phyloP scores from a whole-genome alignment of 2,329 filamentous ascomycete genomes.

The Aspergillus sp. region DNA sequence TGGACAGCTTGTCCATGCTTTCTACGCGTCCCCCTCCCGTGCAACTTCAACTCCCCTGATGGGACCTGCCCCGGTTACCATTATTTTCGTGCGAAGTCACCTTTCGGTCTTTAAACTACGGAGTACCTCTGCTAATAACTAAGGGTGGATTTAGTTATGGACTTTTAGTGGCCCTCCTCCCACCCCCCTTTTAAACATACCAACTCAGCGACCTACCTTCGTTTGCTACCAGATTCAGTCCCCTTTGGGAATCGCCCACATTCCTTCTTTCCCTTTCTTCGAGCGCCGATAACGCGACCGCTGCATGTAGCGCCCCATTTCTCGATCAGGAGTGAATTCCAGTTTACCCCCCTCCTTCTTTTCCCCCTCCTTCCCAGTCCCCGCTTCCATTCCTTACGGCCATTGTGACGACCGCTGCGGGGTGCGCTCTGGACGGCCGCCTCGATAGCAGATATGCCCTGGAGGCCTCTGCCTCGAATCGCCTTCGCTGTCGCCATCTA shows the following conservation, averaged over 20 bases:
- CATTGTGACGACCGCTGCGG: slow-evolving; percentile 23
- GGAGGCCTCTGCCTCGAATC: slow-evolving; percentile 94
- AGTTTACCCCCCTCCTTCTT: slow-evolving; percentile 5
- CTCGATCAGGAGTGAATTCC: slow-evolving; percentile 27
- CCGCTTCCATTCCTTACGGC: slow-evolving; percentile 23
- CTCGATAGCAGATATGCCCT: slow-evolving; percentile 68
- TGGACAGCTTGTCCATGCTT: neutral
- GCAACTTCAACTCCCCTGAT: neutral
- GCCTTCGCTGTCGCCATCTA: slow-evolving; percentile 96
- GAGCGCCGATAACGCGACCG: slow-evolving; percentile 10
- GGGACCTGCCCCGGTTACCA: neutral
- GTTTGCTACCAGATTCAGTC: neutral
- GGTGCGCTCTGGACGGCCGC: slow-evolving; percentile 17
- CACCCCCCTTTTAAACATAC: slow-evolving; percentile 8
- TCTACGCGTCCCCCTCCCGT: neutral
- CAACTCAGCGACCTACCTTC: neutral
- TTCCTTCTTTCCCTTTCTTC: slow-evolving; percentile 20
- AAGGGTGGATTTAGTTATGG: slow-evolving; percentile 6
- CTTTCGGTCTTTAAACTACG: neutral
- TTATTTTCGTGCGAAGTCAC: neutral
- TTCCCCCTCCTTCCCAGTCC: slow-evolving; percentile 12
- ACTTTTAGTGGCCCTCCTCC: slow-evolving; percentile 10
- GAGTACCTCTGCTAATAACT: slow-evolving; percentile 1
- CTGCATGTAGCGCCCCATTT: slow-evolving; percentile 29
- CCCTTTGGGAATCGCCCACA: slow-evolving; percentile 18